Base-by-base conservation (phyloP, 176 grass and related monocot species). In the Miscanthus lutarioriparius region DNA sequence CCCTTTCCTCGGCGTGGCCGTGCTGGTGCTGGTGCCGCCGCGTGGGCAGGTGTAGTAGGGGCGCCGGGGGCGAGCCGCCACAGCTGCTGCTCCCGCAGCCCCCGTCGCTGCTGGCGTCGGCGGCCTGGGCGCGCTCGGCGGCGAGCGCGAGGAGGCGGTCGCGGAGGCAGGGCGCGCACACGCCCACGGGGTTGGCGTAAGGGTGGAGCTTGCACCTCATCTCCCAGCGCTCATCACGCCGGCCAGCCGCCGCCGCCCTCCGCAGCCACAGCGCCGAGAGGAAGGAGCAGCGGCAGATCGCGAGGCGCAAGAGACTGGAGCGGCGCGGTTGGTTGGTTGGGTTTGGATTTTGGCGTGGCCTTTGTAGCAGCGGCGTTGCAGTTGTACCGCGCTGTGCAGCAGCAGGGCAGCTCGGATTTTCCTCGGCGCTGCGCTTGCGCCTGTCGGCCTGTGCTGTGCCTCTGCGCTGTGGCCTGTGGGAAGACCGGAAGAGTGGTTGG, bases 141-240 rank as follows among this genome's bases (percentile, higher is more conserved):
- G 91, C 73, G 82, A 94, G 83, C 39, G 86, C 88, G 74, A 92
- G 58, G 56, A 97, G 94, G 72, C 92, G 92, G 38, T 91, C 86
- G 19, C 84, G 90, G 78, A 97, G 92, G 88, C 94, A 94, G 75
- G 88, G 70, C 9, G 87, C 94, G 82, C 94, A 97, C 36, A 97
- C 92, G 78, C 94, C 92, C 14, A 82, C 83, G 43, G 83, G 86
- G 72, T 84, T 90, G 22, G 88, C 90, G 86, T 91, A 78, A 28
- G 86, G 90, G 68, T 97, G 94, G 72, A 86, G 83, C 88, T 92
- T 92, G 88, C 94, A 94, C 88, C 82, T 92, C 94, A 97, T 94
- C 84, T 65, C 72, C 2, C 17, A 64, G 39, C 49, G 75, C 65
- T 72, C 85, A 87, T 87, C 81, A 32, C 77, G 15, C 10, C 4